Evolutionary conservation across 192 early-diverging fungal genomes (phyloP).

Genomic region (Bifiguratus adelaidae): DNA sequence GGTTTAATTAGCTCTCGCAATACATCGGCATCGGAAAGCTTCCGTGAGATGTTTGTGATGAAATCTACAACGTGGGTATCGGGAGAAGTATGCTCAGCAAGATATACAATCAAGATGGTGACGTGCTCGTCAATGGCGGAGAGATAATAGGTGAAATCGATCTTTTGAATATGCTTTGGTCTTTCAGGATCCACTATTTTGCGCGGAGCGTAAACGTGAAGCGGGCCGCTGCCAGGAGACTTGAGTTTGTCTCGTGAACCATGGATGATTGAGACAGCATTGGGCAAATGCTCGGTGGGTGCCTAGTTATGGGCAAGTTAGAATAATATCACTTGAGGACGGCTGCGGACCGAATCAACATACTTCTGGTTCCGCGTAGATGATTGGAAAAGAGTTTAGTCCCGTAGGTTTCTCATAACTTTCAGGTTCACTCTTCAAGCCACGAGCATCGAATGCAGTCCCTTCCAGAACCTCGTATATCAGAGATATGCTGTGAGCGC

Average conservation of each 20-base stretch:
- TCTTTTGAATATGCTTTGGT: too few relatives aligned
- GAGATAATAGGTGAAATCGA: constrained; percentile 36
- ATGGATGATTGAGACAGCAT: constrained; percentile 42
- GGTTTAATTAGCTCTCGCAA: too few relatives aligned
- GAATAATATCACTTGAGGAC: background rate
- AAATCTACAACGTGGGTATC: constrained; percentile 32
- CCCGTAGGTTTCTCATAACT: constrained; percentile 38
- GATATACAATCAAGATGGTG: constrained; percentile 36
- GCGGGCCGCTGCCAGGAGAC: constrained; percentile 18
- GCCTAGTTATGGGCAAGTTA: constrained; percentile 15
- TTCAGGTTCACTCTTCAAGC: constrained; percentile 23
- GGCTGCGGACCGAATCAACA: background rate
- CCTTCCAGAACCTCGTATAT: constrained; percentile 27
- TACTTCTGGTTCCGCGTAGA: constrained; percentile 40
- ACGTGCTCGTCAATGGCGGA: constrained; percentile 32
- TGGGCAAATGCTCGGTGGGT: constrained; percentile 36
- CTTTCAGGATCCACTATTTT: too few relatives aligned
- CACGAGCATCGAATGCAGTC: constrained; percentile 25
- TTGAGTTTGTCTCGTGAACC: constrained; percentile 18
- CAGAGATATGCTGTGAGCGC: constrained; percentile 28
- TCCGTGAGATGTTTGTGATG: constrained; percentile 14
- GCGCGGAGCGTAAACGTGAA: constrained; percentile 39
- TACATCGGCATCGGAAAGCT: too few relatives aligned
- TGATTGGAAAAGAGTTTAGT: constrained; percentile 40
- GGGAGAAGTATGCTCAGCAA: constrained; percentile 28